Evolutionary conservation across 139 green algal species (phyloP).

Genomic region (Chlamydomonas incerta): DNA sequence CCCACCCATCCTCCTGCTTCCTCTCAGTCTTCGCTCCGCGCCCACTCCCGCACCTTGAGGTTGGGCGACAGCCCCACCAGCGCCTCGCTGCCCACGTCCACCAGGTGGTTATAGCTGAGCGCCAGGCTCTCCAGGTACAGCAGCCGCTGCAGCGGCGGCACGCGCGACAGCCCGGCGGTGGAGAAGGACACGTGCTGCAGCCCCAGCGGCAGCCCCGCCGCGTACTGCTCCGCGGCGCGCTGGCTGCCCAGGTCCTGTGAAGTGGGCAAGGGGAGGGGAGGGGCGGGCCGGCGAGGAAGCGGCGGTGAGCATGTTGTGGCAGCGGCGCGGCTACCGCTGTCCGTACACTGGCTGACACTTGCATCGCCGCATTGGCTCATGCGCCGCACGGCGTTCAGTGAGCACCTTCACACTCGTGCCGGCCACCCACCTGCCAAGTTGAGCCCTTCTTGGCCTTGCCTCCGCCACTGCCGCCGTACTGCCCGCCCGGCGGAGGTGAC

Average conservation of each 20-base stretch:
- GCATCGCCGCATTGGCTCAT: too few relatives aligned
- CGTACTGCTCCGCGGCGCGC: conserved; percentile 49
- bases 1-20: background rate
- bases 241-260: conserved; percentile 53
- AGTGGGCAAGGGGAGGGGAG: too few relatives aligned
- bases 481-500: too few relatives aligned
- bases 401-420: too few relatives aligned
- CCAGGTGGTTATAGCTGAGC: conserved; percentile 46
- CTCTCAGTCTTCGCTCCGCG: background rate
- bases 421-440: too few relatives aligned
- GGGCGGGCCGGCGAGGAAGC: too few relatives aligned
- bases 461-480: too few relatives aligned
- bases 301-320: too few relatives aligned
- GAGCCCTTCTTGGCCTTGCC: too few relatives aligned
- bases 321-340: too few relatives aligned
- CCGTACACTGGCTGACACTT: too few relatives aligned
- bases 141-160: conserved; percentile 47
- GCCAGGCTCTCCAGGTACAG: conserved; percentile 45
- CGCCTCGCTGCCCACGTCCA: conserved; percentile 18
- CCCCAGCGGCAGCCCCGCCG: conserved; percentile 34
- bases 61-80: conserved; percentile 27
- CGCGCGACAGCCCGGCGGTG: conserved; percentile 34
- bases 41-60: conserved; percentile 18
- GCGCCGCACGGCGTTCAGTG: too few relatives aligned
- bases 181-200: conserved; percentile 50